Base-by-base conservation (phyloP, 768 basidiomycete genomes). In the Rhizopogon vinicolor region DNA sequence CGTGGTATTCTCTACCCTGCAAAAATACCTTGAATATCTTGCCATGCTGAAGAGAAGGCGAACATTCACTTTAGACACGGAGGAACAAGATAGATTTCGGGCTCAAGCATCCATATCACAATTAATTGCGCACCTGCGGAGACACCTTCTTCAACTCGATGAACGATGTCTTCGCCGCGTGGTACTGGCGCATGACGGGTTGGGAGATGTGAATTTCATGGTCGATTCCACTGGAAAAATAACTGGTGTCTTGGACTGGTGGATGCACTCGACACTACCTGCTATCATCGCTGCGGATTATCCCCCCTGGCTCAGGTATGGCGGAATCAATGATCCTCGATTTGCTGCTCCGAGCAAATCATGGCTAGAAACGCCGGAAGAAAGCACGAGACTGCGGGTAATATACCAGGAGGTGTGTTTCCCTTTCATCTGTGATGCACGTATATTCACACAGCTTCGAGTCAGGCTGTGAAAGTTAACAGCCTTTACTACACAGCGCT, bases 181-280 rank as follows among this genome's bases (percentile, higher is more conserved):
- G 43, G 61, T 63, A 10, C 55, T 65, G 7, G 13, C 39, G 22
- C 62, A 66, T 44, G 60, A 60, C 44, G 61, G 61, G 19, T 39
- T 62, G 12, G 33, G 16, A 29, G 55, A 54, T 18, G 14, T 41
- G 40, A 59, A 64, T 52, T 18, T 67, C 10, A 43, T 64, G 41
- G 37, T 63, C 16, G 54, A 61, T 45, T 53, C 18, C 8, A 51
- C 53, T 25, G 60, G 65, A 4, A 22, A 44, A 4, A 42, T 68
- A 25, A 55, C 60, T 19, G 61, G 55, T 10, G 35, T 66, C 33
- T 43, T 65, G 7, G 66, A 63, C 41, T 68, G 66, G 67, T 63
- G 60, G 51, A 44, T 16, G 45, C 63, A 67, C 44, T 44, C 53
- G 7, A 44, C 62, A 6, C 33, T 52, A 3, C 66, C 67, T 19